Evolutionary conservation across 352 stramenopile species (phyloP), one percentile per base, ranked within the genome.

Genomic region (Saprolegnia parasitica): DNA sequence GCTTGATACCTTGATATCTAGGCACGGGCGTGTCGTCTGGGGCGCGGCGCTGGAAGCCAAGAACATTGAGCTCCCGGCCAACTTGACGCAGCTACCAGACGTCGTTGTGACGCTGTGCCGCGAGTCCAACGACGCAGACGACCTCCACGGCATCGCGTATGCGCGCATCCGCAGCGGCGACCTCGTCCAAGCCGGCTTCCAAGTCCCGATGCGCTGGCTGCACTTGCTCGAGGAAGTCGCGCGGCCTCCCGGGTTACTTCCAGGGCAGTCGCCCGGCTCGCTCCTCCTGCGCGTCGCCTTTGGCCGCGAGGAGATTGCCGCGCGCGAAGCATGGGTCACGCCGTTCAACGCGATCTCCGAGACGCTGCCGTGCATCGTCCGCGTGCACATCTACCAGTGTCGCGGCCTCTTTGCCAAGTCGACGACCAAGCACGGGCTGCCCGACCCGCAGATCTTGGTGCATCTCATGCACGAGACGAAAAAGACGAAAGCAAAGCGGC

Each of bases 311-410:
- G 85, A 93, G 68, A 71, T 89, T 21, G 82, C 83, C 6, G 82
- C 79, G 10, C 76, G 82, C 0, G 67, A 83, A 6, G 75, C 75
- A 0, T 93, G 85, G 85, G 71, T 76, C 6, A 79, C 78, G 5
- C 77, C 87, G 0, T 45, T 89, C 0, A 89, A 88, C 37, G 42
- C 63, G 3, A 76, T 79, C 0, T 87, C 45, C 1, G 23, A 29
- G 9, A 70, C 63, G 39, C 45, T 70, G 18, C 63, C 63, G 76
- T 92, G 20, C 64, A 89, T 64, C 76, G 81, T 96, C 10, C 86
- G 88, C 8, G 80, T 96, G 0, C 82, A 97, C 62, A 37, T 97
- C 15, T 97, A 91, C 71, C 90, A 96, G 64, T 84, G 83, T 21
- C 77, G 86, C 18, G 77, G 82, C 37, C 65, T 90, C 9, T 66